A percentile compares a stretch with the other conserved stretches of the same genome.
Conservation (phyloP, 108 stramenopile species). For the Aurantiochytrium sp. region DNA sequence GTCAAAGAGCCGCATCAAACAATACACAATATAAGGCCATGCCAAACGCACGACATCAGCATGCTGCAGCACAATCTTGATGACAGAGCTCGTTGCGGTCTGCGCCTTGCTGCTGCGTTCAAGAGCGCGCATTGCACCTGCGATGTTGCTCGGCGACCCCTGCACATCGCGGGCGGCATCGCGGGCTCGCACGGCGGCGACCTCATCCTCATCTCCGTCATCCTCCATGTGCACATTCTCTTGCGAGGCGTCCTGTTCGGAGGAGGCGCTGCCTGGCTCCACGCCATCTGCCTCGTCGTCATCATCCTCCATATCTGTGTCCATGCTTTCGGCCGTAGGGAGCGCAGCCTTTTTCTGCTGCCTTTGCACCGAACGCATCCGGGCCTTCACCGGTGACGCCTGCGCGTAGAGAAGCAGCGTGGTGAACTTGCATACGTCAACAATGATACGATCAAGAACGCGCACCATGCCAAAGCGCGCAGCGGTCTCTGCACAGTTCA, state of each 20-base stretch:
- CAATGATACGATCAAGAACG: neutral
- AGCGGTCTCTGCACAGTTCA: neutral
- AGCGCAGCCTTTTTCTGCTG: neutral
- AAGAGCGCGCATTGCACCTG: neutral
- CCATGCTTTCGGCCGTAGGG: neutral
- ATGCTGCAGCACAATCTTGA: neutral
- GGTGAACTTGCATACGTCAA: constrained; percentile 11
- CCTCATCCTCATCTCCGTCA: neutral
- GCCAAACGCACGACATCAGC: neutral
- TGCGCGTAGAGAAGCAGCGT: neutral
- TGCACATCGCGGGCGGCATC: neutral
- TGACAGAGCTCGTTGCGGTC: neutral
- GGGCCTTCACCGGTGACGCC: neutral
- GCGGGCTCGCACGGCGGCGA: neutral
- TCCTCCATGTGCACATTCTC: neutral
- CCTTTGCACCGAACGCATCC: too few species aligned
- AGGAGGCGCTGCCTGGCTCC: neutral
- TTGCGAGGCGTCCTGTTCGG: neutral
- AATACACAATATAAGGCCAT: neutral
- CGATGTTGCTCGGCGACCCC: neutral
- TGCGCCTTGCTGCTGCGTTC: constrained; percentile 1
- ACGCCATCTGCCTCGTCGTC: neutral
- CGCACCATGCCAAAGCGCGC: neutral
- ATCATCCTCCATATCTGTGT: neutral
- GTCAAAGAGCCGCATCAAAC: neutral